phyloP scores from a whole-genome alignment of 1,139 yeast genomes.

The Nakaseomyces nivariensis region DNA sequence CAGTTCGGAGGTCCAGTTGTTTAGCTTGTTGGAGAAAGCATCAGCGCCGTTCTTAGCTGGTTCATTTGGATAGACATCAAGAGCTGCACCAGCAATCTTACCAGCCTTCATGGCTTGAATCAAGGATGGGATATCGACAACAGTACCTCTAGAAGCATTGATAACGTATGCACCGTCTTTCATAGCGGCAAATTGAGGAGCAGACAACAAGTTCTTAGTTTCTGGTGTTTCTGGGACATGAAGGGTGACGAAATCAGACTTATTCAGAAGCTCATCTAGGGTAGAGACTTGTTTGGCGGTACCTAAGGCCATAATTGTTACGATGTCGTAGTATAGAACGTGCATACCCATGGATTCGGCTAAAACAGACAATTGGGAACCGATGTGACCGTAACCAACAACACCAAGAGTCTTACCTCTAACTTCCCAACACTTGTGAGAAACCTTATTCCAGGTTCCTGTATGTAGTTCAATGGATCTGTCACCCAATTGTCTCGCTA shows the following conservation, averaged over 20 bases:
- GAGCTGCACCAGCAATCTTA: conserved; percentile 93
- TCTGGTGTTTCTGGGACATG: conserved; percentile 96
- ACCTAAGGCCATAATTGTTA: conserved; percentile 94
- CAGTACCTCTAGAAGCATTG: conserved; percentile 97
- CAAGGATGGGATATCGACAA: conserved; percentile 89
- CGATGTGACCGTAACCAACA: conserved; percentile 97
- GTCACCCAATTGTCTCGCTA: conserved; percentile 96
- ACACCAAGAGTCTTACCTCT: conserved; percentile 98
- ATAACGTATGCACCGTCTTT: conserved; percentile 90
- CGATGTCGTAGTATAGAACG: conserved; percentile 83
- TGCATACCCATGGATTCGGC: conserved; percentile 99
- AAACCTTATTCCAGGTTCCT: conserved; percentile 97
- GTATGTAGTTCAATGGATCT: conserved; percentile 93
- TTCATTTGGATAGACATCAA: conserved; percentile 94
- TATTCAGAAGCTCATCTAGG: conserved; percentile 67
- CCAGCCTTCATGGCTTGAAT: conserved; percentile 87
- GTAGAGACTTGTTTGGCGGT: conserved; percentile 89
- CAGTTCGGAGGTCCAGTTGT: conserved; percentile 78
- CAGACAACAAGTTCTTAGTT: conserved; percentile 79
- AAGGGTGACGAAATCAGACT: conserved; percentile 80
- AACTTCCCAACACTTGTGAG: conserved; percentile 95
- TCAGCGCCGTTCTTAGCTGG: conserved; percentile 95
- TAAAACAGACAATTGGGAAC: conserved; percentile 89
- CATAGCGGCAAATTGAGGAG: conserved; percentile 92
- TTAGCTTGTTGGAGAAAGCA: conserved; percentile 60